Conservation (phyloP, 2,329 filamentous ascomycete species). For the Claviceps africana region DNA sequence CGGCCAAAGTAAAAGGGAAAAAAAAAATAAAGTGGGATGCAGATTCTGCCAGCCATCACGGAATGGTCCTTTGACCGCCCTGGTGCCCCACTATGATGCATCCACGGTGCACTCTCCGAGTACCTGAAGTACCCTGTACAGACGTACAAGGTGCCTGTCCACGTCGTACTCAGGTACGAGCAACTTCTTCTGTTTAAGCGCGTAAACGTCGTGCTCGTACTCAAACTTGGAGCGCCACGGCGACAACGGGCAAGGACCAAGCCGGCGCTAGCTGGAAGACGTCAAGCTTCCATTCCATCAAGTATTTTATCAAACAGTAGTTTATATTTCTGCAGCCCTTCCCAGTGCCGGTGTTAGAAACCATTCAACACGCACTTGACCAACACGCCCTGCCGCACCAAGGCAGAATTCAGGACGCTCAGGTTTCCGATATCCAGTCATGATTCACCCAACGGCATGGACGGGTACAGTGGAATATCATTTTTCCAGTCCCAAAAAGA, state of each 20-base stretch:
- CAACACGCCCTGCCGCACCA: too few species aligned
- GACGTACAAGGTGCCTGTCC: too few species aligned
- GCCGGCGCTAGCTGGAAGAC: not conserved
- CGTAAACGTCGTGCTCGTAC: too few species aligned
- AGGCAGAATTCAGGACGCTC: too few species aligned
- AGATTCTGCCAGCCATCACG: conserved; percentile 20
- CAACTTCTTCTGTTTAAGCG: too few species aligned
- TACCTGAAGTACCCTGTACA: too few species aligned
- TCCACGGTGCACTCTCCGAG: not conserved
- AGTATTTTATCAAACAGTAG: too few species aligned
- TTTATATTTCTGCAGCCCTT: too few species aligned
- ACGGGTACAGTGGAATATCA: not conserved
- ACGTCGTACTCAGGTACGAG: too few species aligned
- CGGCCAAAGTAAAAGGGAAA: not conserved
- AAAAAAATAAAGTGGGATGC: conserved; percentile 27
- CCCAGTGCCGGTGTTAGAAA: too few species aligned
- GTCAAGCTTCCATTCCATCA: not conserved
- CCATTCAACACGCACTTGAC: too few species aligned
- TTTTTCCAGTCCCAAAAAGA: conserved; percentile 13
- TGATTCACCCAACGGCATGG: not conserved
- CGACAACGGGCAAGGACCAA: not conserved
- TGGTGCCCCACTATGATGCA: not conserved
- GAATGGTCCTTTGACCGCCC: conserved; percentile 17
- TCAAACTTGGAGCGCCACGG: not conserved
- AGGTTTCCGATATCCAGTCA: not conserved